Evolutionary conservation across 306 rosid genomes (phyloP), one percentile per base, ranked within the genome.

Genomic region (Crataegus laevigata): DNA sequence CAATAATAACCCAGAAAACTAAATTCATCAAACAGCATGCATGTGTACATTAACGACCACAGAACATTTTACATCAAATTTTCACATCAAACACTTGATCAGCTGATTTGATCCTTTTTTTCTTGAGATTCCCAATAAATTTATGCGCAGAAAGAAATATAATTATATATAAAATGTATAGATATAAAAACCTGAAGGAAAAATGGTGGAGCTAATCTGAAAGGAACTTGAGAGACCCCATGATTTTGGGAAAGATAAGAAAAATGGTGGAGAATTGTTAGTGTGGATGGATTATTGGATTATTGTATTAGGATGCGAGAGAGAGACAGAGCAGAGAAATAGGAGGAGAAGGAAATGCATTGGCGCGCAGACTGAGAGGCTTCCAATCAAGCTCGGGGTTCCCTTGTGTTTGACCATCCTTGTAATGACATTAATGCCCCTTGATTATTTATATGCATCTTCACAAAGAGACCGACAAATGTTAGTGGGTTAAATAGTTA

Each of bases 281-380:
- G 22, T 32, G 65, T 42, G 11, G n/a, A 47, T 13, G 8, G 54
- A 47, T 47, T 15, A 47, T 47, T 34, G 28, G 26, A 73, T 71
- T 15, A 1, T 47, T 34, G 28, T 15, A 73, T 71, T 68, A 29
- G 43, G 32, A 59, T 25, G 13, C 15, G 42, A 47, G 54, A 15
- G 21, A 47, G 40, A 45, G 77, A 58, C 63, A 43, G 66, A 64
- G 5, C 19, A 66, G 71, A 75, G 64, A 74, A 40, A 25, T 17
- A 13, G 72, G 52, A 10, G 69, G 59, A 47, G 52, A 69, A 40
- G 42, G 18, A 63, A 18, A 63, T 60, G 76, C 17, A 75, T 75
- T 85, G 83, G 88, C 80, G 79, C 54, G 70, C 76, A 59, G 66
- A 72, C 43, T 32, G 66, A 52, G 82, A 76, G 43, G 12, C 75